Conservation (phyloP, 2,329 filamentous ascomycete genomes). For the Colletotrichum sp. region DNA sequence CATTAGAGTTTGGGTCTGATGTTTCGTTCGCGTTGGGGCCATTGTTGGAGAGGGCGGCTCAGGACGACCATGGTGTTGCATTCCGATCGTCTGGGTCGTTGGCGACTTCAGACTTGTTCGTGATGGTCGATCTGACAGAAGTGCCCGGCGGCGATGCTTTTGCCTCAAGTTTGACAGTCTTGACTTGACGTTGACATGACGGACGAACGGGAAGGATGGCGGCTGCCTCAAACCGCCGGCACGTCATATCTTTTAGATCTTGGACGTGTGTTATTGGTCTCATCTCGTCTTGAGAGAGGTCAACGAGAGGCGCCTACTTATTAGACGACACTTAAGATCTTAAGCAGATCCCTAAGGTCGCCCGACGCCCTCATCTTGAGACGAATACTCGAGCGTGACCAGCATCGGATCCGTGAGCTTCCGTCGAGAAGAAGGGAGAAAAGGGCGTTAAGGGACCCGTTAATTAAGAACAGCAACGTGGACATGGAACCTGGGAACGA, state of each 20-base stretch:
- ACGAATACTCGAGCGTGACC: not conserved
- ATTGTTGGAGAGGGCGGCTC: not conserved
- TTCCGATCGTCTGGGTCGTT: not conserved
- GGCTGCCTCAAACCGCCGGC: not conserved
- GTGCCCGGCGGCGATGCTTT: not conserved
- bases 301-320: not conserved
- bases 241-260: not conserved
- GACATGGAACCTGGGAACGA: not conserved
- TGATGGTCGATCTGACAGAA: not conserved
- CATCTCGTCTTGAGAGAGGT: not conserved
- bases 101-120: not conserved
- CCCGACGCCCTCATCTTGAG: not conserved
- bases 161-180: not conserved
- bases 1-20: conserved; percentile 6
- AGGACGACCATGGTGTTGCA: not conserved
- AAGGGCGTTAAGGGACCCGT: not conserved
- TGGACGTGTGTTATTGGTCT: not conserved
- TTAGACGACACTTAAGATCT: not conserved
- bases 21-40: conserved; percentile 4
- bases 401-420: not conserved
- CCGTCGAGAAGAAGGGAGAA: not conserved
- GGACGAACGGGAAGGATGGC: not conserved
- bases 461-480: not conserved
- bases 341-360: not conserved
- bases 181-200: not conserved